Conservation (phyloP, 495 filamentous ascomycete species). For the Chaetomium tenue region DNA sequence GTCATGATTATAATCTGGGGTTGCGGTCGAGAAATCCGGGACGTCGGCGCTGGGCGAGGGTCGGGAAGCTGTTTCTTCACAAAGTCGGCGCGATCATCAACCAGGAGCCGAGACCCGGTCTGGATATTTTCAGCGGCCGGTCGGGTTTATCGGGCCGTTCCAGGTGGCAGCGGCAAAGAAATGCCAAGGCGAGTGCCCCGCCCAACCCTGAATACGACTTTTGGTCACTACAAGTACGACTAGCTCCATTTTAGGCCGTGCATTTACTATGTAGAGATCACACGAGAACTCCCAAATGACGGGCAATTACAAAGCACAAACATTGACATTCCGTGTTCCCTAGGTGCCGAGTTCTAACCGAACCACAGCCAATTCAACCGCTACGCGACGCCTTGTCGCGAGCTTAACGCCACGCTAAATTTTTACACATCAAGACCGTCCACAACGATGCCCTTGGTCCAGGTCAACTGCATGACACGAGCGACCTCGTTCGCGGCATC, state of each 20-base stretch:
- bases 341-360: background rate
- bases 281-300: background rate
- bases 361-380: background rate
- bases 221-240: too few relatives aligned
- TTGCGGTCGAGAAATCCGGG: background rate
- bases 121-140: constrained; percentile 17
- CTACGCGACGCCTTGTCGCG: constrained; percentile 11
- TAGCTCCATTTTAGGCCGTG: too few relatives aligned
- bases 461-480: constrained; percentile 65
- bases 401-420: constrained; percentile 21
- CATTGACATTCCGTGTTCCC: background rate
- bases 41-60: background rate
- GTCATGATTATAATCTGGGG: constrained; percentile 18
- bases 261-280: too few relatives aligned
- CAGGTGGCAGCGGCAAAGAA: constrained; percentile 4
- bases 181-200: background rate
- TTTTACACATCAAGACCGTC: constrained; percentile 70
- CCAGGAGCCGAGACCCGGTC: background rate
- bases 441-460: constrained; percentile 67
- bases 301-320: background rate
- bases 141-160: constrained; percentile 15
- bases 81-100: background rate
- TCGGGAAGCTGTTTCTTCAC: background rate
- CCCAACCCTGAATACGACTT: background rate
- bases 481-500: constrained; percentile 68